Base-by-base conservation (phyloP, 345 rosid genomes). In the Combretum micranthum region DNA sequence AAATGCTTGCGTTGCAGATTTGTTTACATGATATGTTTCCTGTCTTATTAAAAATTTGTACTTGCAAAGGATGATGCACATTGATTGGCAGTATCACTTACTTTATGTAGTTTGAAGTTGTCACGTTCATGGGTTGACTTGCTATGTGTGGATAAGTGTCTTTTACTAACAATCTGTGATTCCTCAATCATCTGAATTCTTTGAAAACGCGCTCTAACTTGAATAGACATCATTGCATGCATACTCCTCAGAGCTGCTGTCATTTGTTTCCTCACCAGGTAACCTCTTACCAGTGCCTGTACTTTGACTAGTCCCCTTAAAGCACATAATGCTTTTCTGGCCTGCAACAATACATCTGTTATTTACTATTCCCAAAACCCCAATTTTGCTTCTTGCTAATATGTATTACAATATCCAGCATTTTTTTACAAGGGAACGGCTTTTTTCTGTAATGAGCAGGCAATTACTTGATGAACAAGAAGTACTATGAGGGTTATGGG, bases 241-340 rank as follows among this genome's bases (percentile, higher is more conserved):
- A 85, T 78, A 21, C 77, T 22, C 50, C 75, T 62, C 20, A 82
- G 62, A n/a, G 75, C 73, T 26, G 84, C 79, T 52, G 75, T 59
- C 6, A 75, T 69, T 52, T 76, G 78, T 63, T 80, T 82, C 79
- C 88, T 76, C 72, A 80, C 92, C 20, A 70, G 63, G 75, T 77
- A 75, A 67, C 92, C 92, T 56, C 88, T 75, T 52, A 70, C 84
- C 13, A 73, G 42, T 16, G 83, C 92, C 61, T 85, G 92, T 20
- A 85, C 50, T 70, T 82, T 85, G 39, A 85, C 93, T 11, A 85
- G 69, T 20, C 64, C 80, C 66, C 57, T 82, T 23, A 85, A 64
- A 54, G 88, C 88, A 44, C 55, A 46, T 65, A 85, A 64, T 2
- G 88, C 88, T 66, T 62, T 82, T 62, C 74, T 85, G 23, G 93